Evolutionary conservation across 768 basidiomycete genomes (phyloP), one percentile per base, ranked within the genome.

Genomic region (Mrakia hoshinonis): DNA sequence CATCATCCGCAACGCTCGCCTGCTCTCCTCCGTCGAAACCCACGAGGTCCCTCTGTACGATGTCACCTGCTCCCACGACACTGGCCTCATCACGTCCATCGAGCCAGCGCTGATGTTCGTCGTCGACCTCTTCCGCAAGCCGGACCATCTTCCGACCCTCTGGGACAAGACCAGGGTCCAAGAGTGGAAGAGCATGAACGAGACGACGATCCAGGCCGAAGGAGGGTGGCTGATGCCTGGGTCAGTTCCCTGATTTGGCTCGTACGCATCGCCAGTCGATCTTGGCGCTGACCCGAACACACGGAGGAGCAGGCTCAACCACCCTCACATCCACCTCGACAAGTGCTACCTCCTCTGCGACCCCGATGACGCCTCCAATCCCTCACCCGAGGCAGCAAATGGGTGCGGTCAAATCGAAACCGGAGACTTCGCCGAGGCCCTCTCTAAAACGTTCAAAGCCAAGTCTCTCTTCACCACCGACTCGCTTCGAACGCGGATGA

Each of bases 261-360:
- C n/a, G n/a, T n/a, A n/a, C n/a, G n/a, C n/a, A n/a, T n/a, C n/a
- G n/a, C n/a, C n/a, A n/a, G n/a, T n/a, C n/a, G n/a, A n/a, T n/a
- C n/a, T n/a, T n/a, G n/a, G n/a, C n/a, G n/a, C n/a, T n/a, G n/a
- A n/a, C n/a, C n/a, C n/a, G 54, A 26, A 26, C n/a, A 29, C 20
- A 2, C 43, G 43, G 43, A 15, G 15, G 43, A 20, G 20, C 36
- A 61, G 58, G 7, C 20, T 61, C 31, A 61, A 61, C 58, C 58
- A 61, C 34, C 58, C 58, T 20, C 58, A 61, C 58, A 31, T 61
- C 36, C 58, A 61, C 9, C 58, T 61, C 18, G 58, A 61, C 11
- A 61, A 61, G 22, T 61, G 15, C 58, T 61, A 61, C 34, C 58
- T 61, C 6, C 58, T 61, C 13, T 29, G 58, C 1, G 20, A 39